A percentile compares a stretch with the other conserved stretches of the same genome.
Conservation (phyloP, 2,329 filamentous ascomycete species). For the Chaetoscypha palmicola region DNA sequence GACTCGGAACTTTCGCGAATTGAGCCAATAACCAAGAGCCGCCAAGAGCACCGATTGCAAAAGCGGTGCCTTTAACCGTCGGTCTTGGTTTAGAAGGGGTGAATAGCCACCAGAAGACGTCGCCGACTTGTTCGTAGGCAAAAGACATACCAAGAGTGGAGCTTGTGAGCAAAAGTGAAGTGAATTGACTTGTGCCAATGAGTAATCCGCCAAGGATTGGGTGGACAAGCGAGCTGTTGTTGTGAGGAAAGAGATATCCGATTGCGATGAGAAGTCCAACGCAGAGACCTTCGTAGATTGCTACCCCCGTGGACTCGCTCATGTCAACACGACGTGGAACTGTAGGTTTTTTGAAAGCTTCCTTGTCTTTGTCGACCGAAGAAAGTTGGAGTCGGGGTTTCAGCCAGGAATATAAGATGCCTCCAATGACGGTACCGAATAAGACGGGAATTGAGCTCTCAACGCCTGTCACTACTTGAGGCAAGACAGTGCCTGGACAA, state of each 20-base stretch:
- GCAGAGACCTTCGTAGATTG: slow-evolving; percentile 19
- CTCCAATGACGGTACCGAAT: slow-evolving; percentile 48
- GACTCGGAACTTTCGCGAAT: slow-evolving; percentile 7
- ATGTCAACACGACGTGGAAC: slow-evolving; percentile 16
- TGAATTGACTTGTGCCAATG: slow-evolving; percentile 51
- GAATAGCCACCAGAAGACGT: slow-evolving; percentile 39
- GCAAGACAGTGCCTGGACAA: slow-evolving; percentile 58
- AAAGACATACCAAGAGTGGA: slow-evolving; percentile 54
- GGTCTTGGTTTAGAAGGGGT: slow-evolving; percentile 5
- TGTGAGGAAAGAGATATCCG: slow-evolving; percentile 6
- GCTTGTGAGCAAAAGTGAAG: slow-evolving; percentile 46
- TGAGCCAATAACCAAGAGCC: slow-evolving; percentile 36
- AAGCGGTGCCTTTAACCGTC: slow-evolving; percentile 33
- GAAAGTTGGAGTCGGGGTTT: background rate
- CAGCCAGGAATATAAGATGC: slow-evolving; percentile 37
- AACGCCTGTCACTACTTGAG: slow-evolving; percentile 50
- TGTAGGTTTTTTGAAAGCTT: slow-evolving; percentile 14
- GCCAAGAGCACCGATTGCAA: slow-evolving; percentile 44
- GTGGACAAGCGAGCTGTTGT: slow-evolving; percentile 9
- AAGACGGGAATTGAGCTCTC: slow-evolving; percentile 45
- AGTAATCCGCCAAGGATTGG: slow-evolving; percentile 45
- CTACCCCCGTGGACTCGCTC: slow-evolving; percentile 5
- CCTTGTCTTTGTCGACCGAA: background rate
- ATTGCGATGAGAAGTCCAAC: slow-evolving; percentile 9
- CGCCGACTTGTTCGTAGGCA: slow-evolving; percentile 54